These are phyloP conservation scores for Ochetophila trinervis DNA, from an alignment of 306 rosid species.

Conservation along the genomic window DNA sequence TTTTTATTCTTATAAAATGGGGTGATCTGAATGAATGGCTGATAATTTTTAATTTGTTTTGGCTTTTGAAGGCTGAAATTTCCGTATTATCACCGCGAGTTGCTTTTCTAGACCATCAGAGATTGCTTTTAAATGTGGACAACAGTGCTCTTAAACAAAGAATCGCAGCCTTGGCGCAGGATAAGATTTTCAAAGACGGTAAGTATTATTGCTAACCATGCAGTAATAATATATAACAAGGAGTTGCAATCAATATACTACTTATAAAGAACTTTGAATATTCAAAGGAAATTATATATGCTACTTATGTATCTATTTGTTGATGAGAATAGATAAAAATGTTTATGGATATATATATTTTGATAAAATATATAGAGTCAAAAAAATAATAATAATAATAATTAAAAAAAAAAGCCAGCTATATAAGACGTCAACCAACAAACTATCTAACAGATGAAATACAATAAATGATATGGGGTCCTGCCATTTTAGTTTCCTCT, in stretches of 20 bases:
- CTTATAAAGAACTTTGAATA: too few species aligned
- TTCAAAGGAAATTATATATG: too few species aligned
- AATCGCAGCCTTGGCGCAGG: conserved; percentile 92
- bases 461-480: conserved; percentile 13
- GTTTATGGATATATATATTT: too few species aligned
- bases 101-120: conserved; percentile 86
- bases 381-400: too few species aligned
- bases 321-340: too few species aligned
- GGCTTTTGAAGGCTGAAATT: conserved; percentile 71
- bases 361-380: too few species aligned
- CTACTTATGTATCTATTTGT: too few species aligned
- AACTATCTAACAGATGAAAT: conserved; percentile 17
- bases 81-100: conserved; percentile 85
- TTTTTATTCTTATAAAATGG: neutral
- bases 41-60: neutral
- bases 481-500: neutral
- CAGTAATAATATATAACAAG: neutral
- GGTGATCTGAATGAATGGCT: neutral
- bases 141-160: conserved; percentile 97
- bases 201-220: conserved; percentile 1
- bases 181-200: conserved; percentile 96
- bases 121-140: conserved; percentile 90
- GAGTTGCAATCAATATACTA: too few species aligned
- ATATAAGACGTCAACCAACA: conserved; percentile 1
- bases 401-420: neutral